phyloP scores from a whole-genome alignment of 1,284 basidiomycete species.

The Moniliella sp. region DNA sequence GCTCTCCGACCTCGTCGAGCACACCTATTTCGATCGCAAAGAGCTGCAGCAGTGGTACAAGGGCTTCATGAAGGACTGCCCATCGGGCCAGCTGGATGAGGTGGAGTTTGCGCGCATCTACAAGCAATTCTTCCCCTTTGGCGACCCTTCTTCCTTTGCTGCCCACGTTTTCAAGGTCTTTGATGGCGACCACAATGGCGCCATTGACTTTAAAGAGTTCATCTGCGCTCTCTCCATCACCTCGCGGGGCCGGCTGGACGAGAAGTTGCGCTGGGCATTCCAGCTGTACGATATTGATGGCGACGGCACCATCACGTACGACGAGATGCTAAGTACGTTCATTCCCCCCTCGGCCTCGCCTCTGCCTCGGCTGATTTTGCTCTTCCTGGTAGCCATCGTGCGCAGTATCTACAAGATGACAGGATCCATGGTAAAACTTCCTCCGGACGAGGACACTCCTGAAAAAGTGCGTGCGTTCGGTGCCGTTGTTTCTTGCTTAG shows the following conservation, averaged over 20 bases:
- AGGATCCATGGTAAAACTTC: slow-evolving; percentile 93
- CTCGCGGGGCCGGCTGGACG: slow-evolving; percentile 73
- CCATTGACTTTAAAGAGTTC: slow-evolving; percentile 48
- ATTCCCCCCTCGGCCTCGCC: neutral
- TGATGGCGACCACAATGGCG: slow-evolving; percentile 32
- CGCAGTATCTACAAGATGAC: slow-evolving; percentile 34
- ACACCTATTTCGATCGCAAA: slow-evolving; percentile 98
- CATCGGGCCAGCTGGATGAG: slow-evolving; percentile 86
- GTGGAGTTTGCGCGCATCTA: slow-evolving; percentile 91
- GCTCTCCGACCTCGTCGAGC: slow-evolving; percentile 83
- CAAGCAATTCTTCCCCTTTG: slow-evolving; percentile 96
- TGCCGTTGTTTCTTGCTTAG: too few species aligned
- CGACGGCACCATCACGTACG: slow-evolving; percentile 84
- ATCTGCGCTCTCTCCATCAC: slow-evolving; percentile 92
- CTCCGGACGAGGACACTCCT: slow-evolving; percentile 89
- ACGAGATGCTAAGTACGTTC: slow-evolving; percentile 55
- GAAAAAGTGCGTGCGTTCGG: slow-evolving; percentile 63
- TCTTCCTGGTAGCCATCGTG: slow-evolving; percentile 18
- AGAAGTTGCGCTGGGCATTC: slow-evolving; percentile 99
- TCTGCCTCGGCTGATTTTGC: neutral
- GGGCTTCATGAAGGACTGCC: slow-evolving; percentile 95
- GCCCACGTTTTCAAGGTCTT: slow-evolving; percentile 62
- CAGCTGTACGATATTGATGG: slow-evolving; percentile 93
- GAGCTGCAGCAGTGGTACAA: slow-evolving; percentile 99
- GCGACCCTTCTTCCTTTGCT: slow-evolving; percentile 49